Percentiles rank a stretch among this genome's conserved stretches.
phyloP scores from a whole-genome alignment of 139 green algal species.

The Ettlia oleoabundans region DNA sequence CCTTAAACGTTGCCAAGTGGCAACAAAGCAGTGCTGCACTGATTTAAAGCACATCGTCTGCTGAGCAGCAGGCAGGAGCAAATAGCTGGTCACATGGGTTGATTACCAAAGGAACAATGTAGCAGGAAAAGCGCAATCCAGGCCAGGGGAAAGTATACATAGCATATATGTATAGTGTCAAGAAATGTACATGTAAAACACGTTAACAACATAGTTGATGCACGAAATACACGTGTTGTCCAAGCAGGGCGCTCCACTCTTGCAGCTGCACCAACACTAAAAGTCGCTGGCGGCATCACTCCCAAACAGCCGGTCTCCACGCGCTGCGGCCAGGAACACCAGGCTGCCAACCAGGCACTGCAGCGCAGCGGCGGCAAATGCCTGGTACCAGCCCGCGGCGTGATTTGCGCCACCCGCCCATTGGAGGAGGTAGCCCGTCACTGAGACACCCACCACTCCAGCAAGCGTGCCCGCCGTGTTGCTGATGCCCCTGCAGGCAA shows the following conservation, averaged over 20 bases:
- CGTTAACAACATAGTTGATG: too few species aligned
- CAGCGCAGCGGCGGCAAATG: slow-evolving; percentile 62
- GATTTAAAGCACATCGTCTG: too few species aligned
- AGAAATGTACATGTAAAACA: too few species aligned
- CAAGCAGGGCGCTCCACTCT: not conserved
- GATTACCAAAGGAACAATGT: too few species aligned
- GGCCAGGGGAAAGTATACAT: too few species aligned
- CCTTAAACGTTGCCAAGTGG: too few species aligned
- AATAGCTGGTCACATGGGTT: too few species aligned
- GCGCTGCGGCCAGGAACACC: slow-evolving; percentile 80
- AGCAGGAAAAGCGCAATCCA: too few species aligned
- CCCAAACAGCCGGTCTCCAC: slow-evolving; percentile 70
- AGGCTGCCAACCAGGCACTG: slow-evolving; percentile 70
- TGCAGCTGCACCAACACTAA: not conserved
- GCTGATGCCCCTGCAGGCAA: slow-evolving; percentile 53
- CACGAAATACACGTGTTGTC: not conserved
- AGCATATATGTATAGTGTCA: too few species aligned
- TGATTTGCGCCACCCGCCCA: slow-evolving; percentile 52
- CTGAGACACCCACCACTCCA: slow-evolving; percentile 90
- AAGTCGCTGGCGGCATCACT: slow-evolving; percentile 34
- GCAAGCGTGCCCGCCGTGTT: slow-evolving; percentile 87
- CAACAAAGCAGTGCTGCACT: too few species aligned
- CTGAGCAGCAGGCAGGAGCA: too few species aligned
- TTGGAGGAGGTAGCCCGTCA: slow-evolving; percentile 90
- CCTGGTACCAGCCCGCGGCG: slow-evolving; percentile 75